phyloP scores from a whole-genome alignment of 176 grass and related monocot species.

The Raddia distichophylla region DNA sequence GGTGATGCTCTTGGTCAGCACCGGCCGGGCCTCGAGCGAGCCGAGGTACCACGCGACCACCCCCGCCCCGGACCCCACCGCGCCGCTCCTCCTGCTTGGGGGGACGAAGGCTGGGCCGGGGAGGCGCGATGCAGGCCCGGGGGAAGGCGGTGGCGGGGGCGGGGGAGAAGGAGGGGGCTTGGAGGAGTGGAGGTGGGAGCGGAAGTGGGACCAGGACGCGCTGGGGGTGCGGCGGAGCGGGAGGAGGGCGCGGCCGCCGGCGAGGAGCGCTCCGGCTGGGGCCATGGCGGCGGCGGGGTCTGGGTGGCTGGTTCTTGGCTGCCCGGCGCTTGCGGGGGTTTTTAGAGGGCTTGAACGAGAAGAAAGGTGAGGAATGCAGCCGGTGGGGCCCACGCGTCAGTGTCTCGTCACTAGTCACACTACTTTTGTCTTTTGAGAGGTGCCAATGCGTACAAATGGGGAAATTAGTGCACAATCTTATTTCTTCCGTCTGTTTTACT shows the following conservation, averaged over 20 bases:
- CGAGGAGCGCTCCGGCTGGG: slow-evolving; percentile 40
- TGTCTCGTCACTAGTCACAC: not conserved
- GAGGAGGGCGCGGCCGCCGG: slow-evolving; percentile 42
- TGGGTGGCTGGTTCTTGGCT: not conserved
- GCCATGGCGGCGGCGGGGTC: slow-evolving; percentile 37
- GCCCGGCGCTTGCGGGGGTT: slow-evolving; percentile 12
- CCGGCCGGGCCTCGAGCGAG: slow-evolving; percentile 66
- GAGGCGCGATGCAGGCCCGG: not conserved
- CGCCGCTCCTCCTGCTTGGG: not conserved
- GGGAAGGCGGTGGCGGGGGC: slow-evolving; percentile 32
- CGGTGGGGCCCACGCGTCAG: not conserved
- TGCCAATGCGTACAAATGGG: too few species aligned
- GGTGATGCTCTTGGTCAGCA: slow-evolving; percentile 92
- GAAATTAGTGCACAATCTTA: too few species aligned
- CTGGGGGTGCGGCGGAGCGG: slow-evolving; percentile 35
- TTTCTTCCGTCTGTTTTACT: too few species aligned
- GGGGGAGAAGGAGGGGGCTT: slow-evolving; percentile 15
- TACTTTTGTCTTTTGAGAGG: too few species aligned
- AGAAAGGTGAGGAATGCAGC: slow-evolving; percentile 3
- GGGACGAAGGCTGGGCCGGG: not conserved
- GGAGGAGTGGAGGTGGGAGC: slow-evolving; percentile 62
- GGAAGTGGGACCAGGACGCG: slow-evolving; percentile 38
- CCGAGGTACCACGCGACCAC: slow-evolving; percentile 74
- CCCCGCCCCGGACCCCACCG: slow-evolving; percentile 37
- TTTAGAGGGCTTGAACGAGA: slow-evolving; percentile 4